Percentiles rank a stretch among this genome's conserved stretches.
These are phyloP conservation scores for Geranium rotundifolium DNA, from an alignment of 345 rosid species.

Conservation along the genomic window DNA sequence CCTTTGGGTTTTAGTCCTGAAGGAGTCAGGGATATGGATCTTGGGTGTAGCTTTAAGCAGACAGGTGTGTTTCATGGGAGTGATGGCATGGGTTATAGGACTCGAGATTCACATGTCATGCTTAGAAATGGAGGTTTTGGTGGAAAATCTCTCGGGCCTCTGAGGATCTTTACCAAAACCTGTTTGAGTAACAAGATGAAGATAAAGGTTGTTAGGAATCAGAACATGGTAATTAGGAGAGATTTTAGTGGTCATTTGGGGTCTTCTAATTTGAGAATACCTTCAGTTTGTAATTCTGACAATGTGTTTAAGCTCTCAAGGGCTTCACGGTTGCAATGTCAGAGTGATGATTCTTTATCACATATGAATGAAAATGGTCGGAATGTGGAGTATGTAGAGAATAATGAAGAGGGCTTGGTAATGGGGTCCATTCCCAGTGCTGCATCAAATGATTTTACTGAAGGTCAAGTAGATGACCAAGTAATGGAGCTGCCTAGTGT, in stretches of 20 bases:
- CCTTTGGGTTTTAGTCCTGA: background rate
- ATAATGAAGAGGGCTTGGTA: slow-evolving; percentile 17
- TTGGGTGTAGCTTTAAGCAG: slow-evolving; percentile 37
- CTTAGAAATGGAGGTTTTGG: slow-evolving; percentile 27
- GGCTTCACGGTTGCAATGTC: slow-evolving; percentile 34
- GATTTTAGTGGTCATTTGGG: slow-evolving; percentile 21
- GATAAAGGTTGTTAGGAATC: slow-evolving; percentile 17
- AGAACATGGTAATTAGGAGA: slow-evolving; percentile 19
- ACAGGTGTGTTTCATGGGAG: slow-evolving; percentile 23
- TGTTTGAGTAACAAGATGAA: slow-evolving; percentile 17
- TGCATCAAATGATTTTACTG: slow-evolving; percentile 18
- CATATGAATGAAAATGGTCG: slow-evolving; percentile 48
- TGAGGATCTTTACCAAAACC: slow-evolving; percentile 14
- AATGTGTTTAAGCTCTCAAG: slow-evolving; percentile 19
- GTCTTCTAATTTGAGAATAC: slow-evolving; percentile 14
- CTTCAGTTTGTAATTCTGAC: slow-evolving; percentile 15
- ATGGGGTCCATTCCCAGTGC: slow-evolving; percentile 16
- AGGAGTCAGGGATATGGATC: slow-evolving; percentile 37
- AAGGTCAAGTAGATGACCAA: slow-evolving; percentile 24
- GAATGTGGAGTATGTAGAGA: slow-evolving; percentile 30
- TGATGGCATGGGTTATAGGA: slow-evolving; percentile 23
- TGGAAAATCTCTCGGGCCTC: slow-evolving; percentile 19
- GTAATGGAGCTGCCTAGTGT: slow-evolving; percentile 28
- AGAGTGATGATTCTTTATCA: slow-evolving; percentile 51
- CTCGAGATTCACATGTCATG: slow-evolving; percentile 14